These are phyloP conservation scores for Camelina sativa DNA, from an alignment of 345 rosid genomes.

Conservation along the genomic window DNA sequence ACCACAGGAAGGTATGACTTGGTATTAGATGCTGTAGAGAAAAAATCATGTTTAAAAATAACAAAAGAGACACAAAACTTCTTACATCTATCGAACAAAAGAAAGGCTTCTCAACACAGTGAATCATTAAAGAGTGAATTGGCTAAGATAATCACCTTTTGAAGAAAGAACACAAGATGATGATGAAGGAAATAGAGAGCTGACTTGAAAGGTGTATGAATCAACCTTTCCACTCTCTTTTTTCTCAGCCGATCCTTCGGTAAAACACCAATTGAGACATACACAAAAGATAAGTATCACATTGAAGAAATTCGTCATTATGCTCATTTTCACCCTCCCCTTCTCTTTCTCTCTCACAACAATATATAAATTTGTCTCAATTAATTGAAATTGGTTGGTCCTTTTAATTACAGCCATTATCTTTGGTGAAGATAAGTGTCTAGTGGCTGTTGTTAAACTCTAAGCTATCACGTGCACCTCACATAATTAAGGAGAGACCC, in stretches of 20 bases:
- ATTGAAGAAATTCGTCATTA: slow-evolving; percentile 4
- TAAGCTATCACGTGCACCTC: neutral
- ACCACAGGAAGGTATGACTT: no score
- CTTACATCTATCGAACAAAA: neutral
- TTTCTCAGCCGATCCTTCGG: neutral
- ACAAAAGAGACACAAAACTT: neutral
- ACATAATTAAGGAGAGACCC: neutral
- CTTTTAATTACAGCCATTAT: neutral
- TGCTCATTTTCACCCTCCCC: neutral
- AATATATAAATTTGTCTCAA: neutral
- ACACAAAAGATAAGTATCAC: slow-evolving; percentile 28
- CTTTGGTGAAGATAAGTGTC: neutral
- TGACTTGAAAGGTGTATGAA: slow-evolving; percentile 44
- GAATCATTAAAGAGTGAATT: neutral
- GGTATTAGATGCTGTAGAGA: no score
- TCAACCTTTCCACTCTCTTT: neutral
- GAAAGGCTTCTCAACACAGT: no score
- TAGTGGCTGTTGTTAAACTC: neutral
- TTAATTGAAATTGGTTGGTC: neutral
- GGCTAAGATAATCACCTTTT: slow-evolving; percentile 43
- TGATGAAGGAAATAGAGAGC: slow-evolving; percentile 50
- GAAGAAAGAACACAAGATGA: slow-evolving; percentile 49
- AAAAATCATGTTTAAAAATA: neutral
- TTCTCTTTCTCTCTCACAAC: neutral
- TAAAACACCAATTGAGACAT: slow-evolving; percentile 6